Conservation (phyloP, 2,329 filamentous ascomycete species). For the Penicillium sp. region DNA sequence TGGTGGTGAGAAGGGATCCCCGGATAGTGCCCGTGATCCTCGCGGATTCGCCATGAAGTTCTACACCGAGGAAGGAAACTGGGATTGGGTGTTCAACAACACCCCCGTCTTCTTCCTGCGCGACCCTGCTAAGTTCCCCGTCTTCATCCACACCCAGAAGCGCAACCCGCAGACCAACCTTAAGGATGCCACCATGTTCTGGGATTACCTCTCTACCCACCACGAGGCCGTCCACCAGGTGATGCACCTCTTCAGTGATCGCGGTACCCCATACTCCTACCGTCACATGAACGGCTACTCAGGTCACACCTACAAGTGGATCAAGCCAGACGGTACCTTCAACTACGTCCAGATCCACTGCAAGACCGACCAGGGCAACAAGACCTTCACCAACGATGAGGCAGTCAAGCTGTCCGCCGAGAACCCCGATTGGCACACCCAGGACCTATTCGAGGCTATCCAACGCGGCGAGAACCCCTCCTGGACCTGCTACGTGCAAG, state of each 20-base stretch:
- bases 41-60: constrained; percentile 73
- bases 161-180: constrained; percentile 68
- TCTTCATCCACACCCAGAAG: constrained; percentile 74
- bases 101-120: constrained; percentile 74
- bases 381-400: constrained; percentile 59
- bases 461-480: constrained; percentile 59
- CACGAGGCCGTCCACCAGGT: constrained; percentile 63
- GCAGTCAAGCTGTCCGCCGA: constrained; percentile 53
- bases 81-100: constrained; percentile 71
- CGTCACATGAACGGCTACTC: constrained; percentile 68
- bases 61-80: constrained; percentile 70
- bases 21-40: constrained; percentile 70
- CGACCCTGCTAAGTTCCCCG: constrained; percentile 69
- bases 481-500: constrained; percentile 65
- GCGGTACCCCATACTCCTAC: constrained; percentile 64
- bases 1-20: constrained; percentile 68
- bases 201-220: constrained; percentile 61
- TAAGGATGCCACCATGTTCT: constrained; percentile 68
- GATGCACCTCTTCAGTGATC: constrained; percentile 65
- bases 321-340: constrained; percentile 64
- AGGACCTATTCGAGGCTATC: constrained; percentile 65
- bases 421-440: constrained; percentile 62
- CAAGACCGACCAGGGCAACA: constrained; percentile 62
- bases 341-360: constrained; percentile 65
- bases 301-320: constrained; percentile 66